Evolutionary conservation across 2,329 filamentous ascomycete genomes (phyloP).

Genomic region (Diplodia intermedia): DNA sequence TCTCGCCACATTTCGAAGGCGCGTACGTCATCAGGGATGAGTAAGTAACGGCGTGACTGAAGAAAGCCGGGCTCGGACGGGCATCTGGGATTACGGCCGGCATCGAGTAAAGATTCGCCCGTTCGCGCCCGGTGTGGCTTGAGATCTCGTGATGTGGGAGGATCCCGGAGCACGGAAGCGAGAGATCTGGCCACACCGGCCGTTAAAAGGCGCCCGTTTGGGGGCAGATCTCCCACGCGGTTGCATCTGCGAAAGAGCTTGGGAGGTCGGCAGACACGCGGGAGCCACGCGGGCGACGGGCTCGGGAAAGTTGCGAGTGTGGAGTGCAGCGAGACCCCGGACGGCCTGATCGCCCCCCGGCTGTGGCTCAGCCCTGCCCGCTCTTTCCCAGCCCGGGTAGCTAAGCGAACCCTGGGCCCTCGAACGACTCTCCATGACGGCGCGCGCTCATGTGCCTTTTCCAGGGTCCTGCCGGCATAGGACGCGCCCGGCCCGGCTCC

Average conservation of each 20-base stretch:
- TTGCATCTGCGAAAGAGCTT: background rate
- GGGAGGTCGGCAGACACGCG: background rate
- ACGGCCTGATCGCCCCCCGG: background rate
- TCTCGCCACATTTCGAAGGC: background rate
- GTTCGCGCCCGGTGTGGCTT: constrained; percentile 1
- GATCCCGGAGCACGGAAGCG: background rate
- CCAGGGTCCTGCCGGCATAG: background rate
- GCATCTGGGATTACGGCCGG: background rate
- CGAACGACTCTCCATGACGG: background rate
- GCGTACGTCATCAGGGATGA: background rate
- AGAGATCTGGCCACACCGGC: constrained; percentile 2
- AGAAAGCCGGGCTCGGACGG: background rate
- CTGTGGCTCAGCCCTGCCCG: background rate
- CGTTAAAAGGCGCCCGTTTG: background rate
- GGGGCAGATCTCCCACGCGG: background rate
- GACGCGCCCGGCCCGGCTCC: background rate
- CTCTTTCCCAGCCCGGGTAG: background rate
- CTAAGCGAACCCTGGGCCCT: background rate
- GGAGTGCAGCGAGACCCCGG: background rate
- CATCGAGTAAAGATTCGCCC: background rate
- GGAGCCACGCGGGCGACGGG: background rate
- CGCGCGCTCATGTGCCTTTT: background rate
- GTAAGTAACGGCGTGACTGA: background rate
- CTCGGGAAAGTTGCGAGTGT: background rate
- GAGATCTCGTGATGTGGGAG: constrained; percentile 2